phyloP scores from a whole-genome alignment of 2,329 filamentous ascomycete species.

The Sclerotinia trifoliorum region DNA sequence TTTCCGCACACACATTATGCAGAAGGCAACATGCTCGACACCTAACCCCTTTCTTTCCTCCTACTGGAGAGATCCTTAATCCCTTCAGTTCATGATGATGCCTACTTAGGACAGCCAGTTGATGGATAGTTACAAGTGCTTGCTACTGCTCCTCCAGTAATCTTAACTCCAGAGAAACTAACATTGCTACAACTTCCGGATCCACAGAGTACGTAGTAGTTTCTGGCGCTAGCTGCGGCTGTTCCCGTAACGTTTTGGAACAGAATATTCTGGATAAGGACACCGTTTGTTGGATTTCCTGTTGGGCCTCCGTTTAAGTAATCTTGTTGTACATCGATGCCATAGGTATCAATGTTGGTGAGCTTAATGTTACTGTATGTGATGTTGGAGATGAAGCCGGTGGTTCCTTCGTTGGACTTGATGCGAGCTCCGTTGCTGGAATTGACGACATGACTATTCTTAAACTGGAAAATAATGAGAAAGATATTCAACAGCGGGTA shows the following conservation, averaged over 20 bases:
- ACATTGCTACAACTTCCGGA: slow-evolving; percentile 43
- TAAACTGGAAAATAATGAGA: slow-evolving; percentile 31
- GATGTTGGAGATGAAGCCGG: slow-evolving; percentile 44
- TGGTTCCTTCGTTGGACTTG: slow-evolving; percentile 44
- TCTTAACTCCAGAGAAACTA: slow-evolving; percentile 41
- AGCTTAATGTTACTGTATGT: slow-evolving; percentile 49
- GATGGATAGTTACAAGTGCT: slow-evolving; percentile 39
- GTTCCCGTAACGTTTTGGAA: slow-evolving; percentile 43
- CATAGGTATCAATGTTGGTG: slow-evolving; percentile 47
- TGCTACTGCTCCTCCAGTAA: slow-evolving; percentile 30
- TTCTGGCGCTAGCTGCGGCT: slow-evolving; percentile 33
- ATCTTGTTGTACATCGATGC: slow-evolving; percentile 53
- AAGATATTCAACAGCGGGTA: background rate
- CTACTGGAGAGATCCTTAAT: background rate
- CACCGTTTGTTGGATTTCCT: slow-evolving; percentile 43
- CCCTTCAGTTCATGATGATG: background rate
- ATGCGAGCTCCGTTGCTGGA: slow-evolving; percentile 43
- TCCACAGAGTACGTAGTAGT: slow-evolving; percentile 45
- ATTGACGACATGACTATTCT: slow-evolving; percentile 33
- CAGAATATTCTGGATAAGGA: slow-evolving; percentile 41
- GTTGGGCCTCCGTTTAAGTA: slow-evolving; percentile 49
- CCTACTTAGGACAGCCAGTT: slow-evolving; percentile 34
- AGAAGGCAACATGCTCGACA: background rate
- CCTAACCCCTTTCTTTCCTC: background rate
- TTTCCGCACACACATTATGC: background rate